Evolutionary conservation across 2,329 filamentous ascomycete species (phyloP).

Genomic region (Xylariaceae sp.): DNA sequence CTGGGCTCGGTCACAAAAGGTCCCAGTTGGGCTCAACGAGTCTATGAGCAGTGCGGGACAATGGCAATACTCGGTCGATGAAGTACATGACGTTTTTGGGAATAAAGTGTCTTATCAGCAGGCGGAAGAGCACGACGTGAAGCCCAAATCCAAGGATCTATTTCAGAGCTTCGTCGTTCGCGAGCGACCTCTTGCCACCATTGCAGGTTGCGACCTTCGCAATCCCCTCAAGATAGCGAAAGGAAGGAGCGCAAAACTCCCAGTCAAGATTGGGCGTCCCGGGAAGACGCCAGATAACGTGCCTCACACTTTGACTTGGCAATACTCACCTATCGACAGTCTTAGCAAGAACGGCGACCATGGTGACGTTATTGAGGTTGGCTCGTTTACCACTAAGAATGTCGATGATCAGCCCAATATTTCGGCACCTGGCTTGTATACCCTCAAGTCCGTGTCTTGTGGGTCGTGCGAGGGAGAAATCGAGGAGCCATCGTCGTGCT

Average conservation of each 20-base stretch:
- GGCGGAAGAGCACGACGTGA: conserved; percentile 65
- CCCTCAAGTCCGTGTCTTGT: conserved; percentile 72
- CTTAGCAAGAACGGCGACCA: conserved; percentile 69
- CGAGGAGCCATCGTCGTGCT: conserved; percentile 88
- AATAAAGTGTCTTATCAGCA: conserved; percentile 75
- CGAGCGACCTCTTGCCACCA: conserved; percentile 71
- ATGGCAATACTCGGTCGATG: conserved; percentile 88
- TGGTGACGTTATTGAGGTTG: conserved; percentile 53
- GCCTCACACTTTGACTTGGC: conserved; percentile 71
- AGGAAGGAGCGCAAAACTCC: conserved; percentile 63
- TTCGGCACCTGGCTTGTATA: conserved; percentile 79
- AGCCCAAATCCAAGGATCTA: conserved; percentile 57
- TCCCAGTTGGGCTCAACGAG: conserved; percentile 84
- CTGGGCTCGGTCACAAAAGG: conserved; percentile 73
- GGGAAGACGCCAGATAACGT: conserved; percentile 57
- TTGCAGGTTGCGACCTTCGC: conserved; percentile 73
- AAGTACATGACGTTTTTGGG: conserved; percentile 86
- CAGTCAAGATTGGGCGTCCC: conserved; percentile 64
- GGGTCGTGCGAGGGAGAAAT: conserved; percentile 83
- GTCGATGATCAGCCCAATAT: conserved; percentile 64
- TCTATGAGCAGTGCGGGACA: conserved; percentile 73
- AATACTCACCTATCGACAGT: conserved; percentile 72
- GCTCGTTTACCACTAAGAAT: conserved; percentile 58
- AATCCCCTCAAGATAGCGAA: conserved; percentile 80
- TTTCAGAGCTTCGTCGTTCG: conserved; percentile 80